Evolutionary conservation across 768 basidiomycete species (phyloP).

Genomic region (Gelatoporia subvermispora): DNA sequence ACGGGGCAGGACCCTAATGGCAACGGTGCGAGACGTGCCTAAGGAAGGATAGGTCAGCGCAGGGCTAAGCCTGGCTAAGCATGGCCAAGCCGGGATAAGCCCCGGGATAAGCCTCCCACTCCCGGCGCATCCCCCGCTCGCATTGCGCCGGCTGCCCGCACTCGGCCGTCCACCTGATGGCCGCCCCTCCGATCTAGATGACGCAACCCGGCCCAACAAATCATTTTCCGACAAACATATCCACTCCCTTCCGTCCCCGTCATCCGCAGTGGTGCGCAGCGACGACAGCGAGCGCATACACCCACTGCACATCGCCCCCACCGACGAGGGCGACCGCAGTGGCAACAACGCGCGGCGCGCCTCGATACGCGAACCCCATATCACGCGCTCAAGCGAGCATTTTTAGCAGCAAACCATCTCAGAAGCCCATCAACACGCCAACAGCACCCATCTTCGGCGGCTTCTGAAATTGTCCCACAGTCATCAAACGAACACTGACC

Average conservation of each 20-base stretch:
- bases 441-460: constrained; percentile 8
- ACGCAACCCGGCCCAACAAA: constrained; percentile 18
- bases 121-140: too few relatives aligned
- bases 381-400: not conserved
- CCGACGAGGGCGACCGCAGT: too few relatives aligned
- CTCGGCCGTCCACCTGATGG: constrained; percentile 15
- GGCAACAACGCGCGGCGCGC: too few relatives aligned
- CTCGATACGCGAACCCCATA: not conserved
- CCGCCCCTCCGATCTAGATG: constrained; percentile 28
- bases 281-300: not conserved
- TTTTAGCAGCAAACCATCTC: too few relatives aligned
- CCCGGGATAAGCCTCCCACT: too few relatives aligned
- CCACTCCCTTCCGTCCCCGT: constrained; percentile 6
- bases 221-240: too few relatives aligned
- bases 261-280: constrained; percentile 4
- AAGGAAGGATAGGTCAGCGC: constrained; percentile 21
- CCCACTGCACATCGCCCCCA: not conserved
- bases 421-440: constrained; percentile 10
- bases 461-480: too few relatives aligned
- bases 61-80: too few relatives aligned
- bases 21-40: constrained; percentile 27
- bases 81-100: not conserved
- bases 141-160: too few relatives aligned
- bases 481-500: too few relatives aligned
- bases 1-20: constrained; percentile 17